Conservation (phyloP, 1,139 yeast genomes). For the Blastobotrys niveus region DNA sequence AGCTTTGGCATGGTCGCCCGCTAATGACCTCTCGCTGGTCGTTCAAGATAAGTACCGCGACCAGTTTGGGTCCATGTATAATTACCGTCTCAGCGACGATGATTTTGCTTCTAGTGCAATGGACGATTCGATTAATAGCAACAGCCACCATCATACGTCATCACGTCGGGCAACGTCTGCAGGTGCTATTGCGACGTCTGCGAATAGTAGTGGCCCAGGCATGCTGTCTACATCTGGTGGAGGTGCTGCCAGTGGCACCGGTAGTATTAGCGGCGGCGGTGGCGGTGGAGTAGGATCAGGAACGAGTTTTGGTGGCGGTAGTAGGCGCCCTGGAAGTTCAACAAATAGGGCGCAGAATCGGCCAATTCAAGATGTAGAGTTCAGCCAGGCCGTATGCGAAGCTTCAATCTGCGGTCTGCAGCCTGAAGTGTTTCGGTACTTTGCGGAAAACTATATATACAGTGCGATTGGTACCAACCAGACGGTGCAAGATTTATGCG, state of each 20-base stretch:
- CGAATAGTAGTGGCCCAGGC: too few relatives aligned
- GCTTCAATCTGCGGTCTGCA: slow-evolving; percentile 13
- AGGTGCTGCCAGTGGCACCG: too few relatives aligned
- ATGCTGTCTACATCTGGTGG: too few relatives aligned
- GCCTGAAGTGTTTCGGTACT: slow-evolving; percentile 25
- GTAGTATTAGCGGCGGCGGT: too few relatives aligned
- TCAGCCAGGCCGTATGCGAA: slow-evolving; percentile 15
- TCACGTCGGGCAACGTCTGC: slow-evolving; percentile 8
- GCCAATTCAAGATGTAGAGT: slow-evolving; percentile 15
- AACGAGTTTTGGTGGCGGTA: not conserved
- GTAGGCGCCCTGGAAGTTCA: slow-evolving; percentile 10
- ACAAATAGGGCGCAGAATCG: slow-evolving; percentile 10
- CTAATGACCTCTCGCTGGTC: slow-evolving; percentile 48
- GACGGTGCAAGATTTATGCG: slow-evolving; percentile 46
- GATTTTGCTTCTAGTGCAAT: slow-evolving; percentile 5
- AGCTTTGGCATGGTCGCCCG: slow-evolving; percentile 54
- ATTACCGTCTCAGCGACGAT: slow-evolving; percentile 9
- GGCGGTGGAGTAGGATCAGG: not conserved
- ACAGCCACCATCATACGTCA: not conserved
- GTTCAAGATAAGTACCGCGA: slow-evolving; percentile 16
- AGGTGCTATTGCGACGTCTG: slow-evolving; percentile 7
- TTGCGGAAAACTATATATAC: slow-evolving; percentile 34
- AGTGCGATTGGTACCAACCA: too few relatives aligned
- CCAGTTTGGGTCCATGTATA: slow-evolving; percentile 14
- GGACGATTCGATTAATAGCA: slow-evolving; percentile 3